Evolutionary conservation across 345 rosid genomes (phyloP), one percentile per base, ranked within the genome.

Genomic region (Carallia pectinifolia): DNA sequence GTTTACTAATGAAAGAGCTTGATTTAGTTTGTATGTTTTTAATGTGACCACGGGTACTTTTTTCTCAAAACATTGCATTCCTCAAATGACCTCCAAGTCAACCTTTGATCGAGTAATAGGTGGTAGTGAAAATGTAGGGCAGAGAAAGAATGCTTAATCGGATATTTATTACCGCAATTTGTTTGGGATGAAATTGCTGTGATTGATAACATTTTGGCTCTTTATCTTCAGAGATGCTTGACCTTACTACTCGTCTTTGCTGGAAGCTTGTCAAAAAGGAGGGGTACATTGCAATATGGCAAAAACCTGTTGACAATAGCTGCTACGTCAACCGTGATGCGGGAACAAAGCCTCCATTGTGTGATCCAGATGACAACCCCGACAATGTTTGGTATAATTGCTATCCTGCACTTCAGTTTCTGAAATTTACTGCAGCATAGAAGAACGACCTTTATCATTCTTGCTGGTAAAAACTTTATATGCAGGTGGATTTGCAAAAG

Each of bases 231-330:
- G 99, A 86, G 85, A 95, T 95, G 99, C 79, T 95, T 63, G 82
- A 89, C 74, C 91, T 95, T 71, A 92, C 97, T 19, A 83, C 81
- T 61, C 89, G 86, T 52, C 92, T 95, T 61, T 95, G 99, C 85
- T 95, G 99, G 99, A 80, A 80, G 71, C 94, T 92, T 66, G 87
- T 95, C 29, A 95, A 92, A 86, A 95, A 84, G 85, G 99, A 87
- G 79, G 98, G 99, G 64, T 92, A 92, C 72, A 81, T 95, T 82
- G 97, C 99, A 69, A 79, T 95, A 69, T 92, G 99, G 99, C 83
- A 81, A 82, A 92, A 95, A 76, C 97, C 99, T 61, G 58, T 68
- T 40, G 85, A 90, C 77, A 90, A 95, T 80, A 85, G 79, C 72
- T 92, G 97, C 82, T 95, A 92, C 77, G 76, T 92, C 66, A 85